These are phyloP conservation scores for Zopfochytrium polystomum DNA, from an alignment of 371 early-diverging fungal species.

Conservation along the genomic window DNA sequence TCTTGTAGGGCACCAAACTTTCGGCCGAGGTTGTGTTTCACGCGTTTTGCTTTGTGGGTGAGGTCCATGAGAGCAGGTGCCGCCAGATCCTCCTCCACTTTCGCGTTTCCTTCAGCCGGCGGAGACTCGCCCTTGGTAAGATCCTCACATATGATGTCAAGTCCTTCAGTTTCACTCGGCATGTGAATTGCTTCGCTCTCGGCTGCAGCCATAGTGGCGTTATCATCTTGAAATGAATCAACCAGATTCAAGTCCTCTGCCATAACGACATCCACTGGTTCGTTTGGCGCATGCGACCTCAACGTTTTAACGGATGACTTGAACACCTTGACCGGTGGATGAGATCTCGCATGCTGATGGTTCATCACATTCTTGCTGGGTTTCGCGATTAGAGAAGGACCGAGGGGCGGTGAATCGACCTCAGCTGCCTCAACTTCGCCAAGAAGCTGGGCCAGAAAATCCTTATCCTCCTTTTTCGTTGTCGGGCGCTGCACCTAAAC, in stretches of 20 bases:
- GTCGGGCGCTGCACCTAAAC: neutral
- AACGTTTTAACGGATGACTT: no score
- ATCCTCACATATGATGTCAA: neutral
- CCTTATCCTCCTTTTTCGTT: conserved; percentile 10
- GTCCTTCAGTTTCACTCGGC: neutral
- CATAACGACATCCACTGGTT: no score
- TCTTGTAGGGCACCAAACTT: conserved; percentile 5
- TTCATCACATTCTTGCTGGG: no score
- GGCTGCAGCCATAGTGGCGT: neutral
- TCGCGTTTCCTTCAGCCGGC: no score
- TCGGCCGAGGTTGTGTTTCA: neutral
- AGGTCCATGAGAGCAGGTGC: neutral
- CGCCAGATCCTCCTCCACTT: neutral
- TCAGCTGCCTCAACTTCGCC: conserved; percentile 2
- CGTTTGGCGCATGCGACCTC: no score
- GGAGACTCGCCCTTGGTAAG: neutral
- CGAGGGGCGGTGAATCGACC: neutral
- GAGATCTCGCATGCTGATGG: no score
- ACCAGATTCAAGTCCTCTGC: neutral
- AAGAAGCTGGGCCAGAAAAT: conserved; percentile 33
- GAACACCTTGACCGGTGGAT: no score
- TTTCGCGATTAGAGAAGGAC: neutral
- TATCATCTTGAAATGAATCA: neutral
- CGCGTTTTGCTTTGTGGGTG: neutral
- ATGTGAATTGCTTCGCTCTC: neutral